These are phyloP conservation scores for Lagenidium sp. DNA, from an alignment of 352 stramenopile genomes.

Conservation along the genomic window DNA sequence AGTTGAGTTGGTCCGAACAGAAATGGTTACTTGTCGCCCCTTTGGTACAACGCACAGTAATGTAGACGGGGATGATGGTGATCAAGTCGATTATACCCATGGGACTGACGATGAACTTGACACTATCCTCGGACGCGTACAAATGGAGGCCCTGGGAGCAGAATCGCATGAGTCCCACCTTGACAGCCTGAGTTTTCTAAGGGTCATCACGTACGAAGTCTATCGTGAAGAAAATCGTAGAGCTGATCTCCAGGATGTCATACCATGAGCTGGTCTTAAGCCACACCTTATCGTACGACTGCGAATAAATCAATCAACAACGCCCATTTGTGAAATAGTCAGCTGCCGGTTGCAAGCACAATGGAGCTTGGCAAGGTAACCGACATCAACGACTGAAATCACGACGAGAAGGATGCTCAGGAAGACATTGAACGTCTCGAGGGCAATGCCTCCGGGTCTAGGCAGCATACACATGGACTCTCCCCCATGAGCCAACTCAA, in stretches of 20 bases:
- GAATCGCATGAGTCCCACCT: too few species aligned
- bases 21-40: too few species aligned
- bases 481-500: too few species aligned
- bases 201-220: conserved; percentile 25
- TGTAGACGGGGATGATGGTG: conserved; percentile 36
- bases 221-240: conserved; percentile 30
- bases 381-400: conserved; percentile 29
- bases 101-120: conserved; percentile 33
- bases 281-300: conserved; percentile 24
- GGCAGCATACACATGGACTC: neutral
- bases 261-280: conserved; percentile 8
- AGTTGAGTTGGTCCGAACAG: too few species aligned
- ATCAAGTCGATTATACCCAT: conserved; percentile 48
- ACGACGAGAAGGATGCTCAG: conserved; percentile 36
- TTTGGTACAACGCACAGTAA: conserved; percentile 16
- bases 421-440: conserved; percentile 34
- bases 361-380: too few species aligned
- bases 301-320: too few species aligned
- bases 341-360: too few species aligned
- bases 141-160: conserved; percentile 20
- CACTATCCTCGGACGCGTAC: conserved; percentile 25
- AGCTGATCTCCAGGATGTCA: conserved; percentile 22
- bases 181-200: neutral
- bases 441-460: conserved; percentile 19
- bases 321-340: too few species aligned